These are phyloP conservation scores for Backusella tuberculispora DNA, from an alignment of 192 early-diverging fungal species.

Conservation along the genomic window DNA sequence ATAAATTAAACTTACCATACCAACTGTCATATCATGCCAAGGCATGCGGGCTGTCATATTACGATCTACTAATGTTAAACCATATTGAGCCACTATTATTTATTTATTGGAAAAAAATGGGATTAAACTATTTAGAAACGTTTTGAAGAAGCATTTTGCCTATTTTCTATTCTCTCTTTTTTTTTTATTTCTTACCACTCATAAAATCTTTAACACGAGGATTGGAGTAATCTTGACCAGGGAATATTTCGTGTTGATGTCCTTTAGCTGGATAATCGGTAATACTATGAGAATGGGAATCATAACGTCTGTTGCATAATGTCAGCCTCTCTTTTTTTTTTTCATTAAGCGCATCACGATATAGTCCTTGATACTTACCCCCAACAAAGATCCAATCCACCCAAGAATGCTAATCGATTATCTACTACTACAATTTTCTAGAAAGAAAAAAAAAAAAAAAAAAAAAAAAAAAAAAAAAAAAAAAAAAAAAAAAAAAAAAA, in stretches of 20 bases:
- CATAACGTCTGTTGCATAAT: constrained; percentile 67
- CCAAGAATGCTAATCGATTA: constrained; percentile 79
- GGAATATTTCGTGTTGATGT: constrained; percentile 50
- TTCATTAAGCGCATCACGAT: background rate
- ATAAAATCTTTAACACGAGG: constrained; percentile 80
- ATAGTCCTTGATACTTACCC: constrained; percentile 43
- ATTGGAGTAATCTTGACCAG: constrained; percentile 91
- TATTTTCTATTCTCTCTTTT: constrained; percentile 3
- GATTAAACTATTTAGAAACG: background rate
- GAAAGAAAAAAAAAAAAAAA: constrained; percentile 19
- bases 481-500: no score
- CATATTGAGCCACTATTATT: constrained; percentile 29
- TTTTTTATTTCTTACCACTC: constrained; percentile 45
- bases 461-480: constrained; percentile 19
- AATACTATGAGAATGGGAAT: constrained; percentile 80
- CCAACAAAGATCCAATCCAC: constrained; percentile 84
- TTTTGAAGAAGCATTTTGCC: background rate
- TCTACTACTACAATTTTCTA: constrained; percentile 82
- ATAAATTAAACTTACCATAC: constrained; percentile 49
- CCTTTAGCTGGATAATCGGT: constrained; percentile 62
- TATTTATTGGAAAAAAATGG: background rate
- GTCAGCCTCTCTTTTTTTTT: background rate
- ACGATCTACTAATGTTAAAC: constrained; percentile 46
- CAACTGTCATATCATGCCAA: constrained; percentile 87
- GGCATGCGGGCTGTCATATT: constrained; percentile 70